A percentile compares a stretch with the other conserved stretches of the same genome.
Evolutionary conservation across 2,329 filamentous ascomycete genomes (phyloP).

Genomic region (Neofusicoccum umdonicola): DNA sequence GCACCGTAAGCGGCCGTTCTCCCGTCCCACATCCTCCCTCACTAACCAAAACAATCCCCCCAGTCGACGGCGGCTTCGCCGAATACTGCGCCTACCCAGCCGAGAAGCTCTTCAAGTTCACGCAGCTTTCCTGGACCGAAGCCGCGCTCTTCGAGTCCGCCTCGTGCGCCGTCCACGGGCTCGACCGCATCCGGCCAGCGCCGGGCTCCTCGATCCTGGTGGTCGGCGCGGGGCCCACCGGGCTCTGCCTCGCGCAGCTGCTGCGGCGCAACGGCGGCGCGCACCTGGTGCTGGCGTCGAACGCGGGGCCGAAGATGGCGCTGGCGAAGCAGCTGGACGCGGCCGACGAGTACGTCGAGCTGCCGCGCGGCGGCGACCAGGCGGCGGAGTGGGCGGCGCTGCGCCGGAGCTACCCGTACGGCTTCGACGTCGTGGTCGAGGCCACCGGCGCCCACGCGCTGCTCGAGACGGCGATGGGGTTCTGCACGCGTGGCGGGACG

Average conservation of each 20-base stretch:
- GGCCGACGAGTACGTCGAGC: slow-evolving; percentile 48
- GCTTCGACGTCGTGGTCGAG: slow-evolving; percentile 71
- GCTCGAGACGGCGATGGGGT: slow-evolving; percentile 69
- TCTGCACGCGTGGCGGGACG: slow-evolving; percentile 68
- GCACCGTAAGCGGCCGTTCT: slow-evolving; percentile 36
- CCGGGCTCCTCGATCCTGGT: slow-evolving; percentile 64
- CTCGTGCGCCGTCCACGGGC: slow-evolving; percentile 68
- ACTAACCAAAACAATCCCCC: slow-evolving; percentile 21
- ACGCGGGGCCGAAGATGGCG: slow-evolving; percentile 68
- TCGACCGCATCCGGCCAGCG: slow-evolving; percentile 66
- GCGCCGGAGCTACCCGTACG: slow-evolving; percentile 63
- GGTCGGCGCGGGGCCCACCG: slow-evolving; percentile 66
- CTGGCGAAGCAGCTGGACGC: slow-evolving; percentile 54
- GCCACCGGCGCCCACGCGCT: slow-evolving; percentile 68
- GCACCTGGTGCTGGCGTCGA: slow-evolving; percentile 67
- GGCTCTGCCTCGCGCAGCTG: slow-evolving; percentile 62
- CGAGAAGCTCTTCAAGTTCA: slow-evolving; percentile 62
- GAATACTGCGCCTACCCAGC: slow-evolving; percentile 63
- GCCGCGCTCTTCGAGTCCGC: slow-evolving; percentile 69
- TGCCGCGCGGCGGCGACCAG: slow-evolving; percentile 34
- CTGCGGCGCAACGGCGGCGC: slow-evolving; percentile 65
- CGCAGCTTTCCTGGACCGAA: slow-evolving; percentile 66
- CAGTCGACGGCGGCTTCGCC: slow-evolving; percentile 67
- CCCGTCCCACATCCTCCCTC: background rate
- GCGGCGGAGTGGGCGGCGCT: slow-evolving; percentile 60